phyloP scores from a whole-genome alignment of 2,329 filamentous ascomycete species.

The Fusarium staphyleae region DNA sequence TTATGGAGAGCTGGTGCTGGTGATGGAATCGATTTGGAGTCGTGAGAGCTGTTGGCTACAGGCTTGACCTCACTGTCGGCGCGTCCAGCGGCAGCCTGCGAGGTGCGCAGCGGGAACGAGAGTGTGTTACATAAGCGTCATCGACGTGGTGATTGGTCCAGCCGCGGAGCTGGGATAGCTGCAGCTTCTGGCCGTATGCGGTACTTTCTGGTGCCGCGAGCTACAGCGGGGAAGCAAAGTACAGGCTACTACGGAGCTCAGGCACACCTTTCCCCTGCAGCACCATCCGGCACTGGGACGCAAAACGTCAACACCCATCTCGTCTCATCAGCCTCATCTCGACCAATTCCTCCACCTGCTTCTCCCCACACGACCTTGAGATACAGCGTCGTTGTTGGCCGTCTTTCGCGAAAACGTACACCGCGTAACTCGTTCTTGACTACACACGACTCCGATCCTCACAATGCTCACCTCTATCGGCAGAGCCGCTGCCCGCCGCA shows the following conservation, averaged over 20 bases:
- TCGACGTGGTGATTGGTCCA: slow-evolving; percentile 43
- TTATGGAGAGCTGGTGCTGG: background rate
- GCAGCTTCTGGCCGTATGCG: slow-evolving; percentile 13
- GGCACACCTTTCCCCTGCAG: background rate
- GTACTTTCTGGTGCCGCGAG: slow-evolving; percentile 1
- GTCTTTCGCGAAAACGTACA: background rate
- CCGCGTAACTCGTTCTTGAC: background rate
- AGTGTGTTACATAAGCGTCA: slow-evolving; percentile 43
- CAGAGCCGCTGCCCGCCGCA: slow-evolving; percentile 49
- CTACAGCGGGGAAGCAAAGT: background rate
- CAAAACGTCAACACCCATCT: slow-evolving; percentile 32
- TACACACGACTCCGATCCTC: background rate
- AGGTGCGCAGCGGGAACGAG: slow-evolving; percentile 19
- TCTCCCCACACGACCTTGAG: slow-evolving; percentile 18
- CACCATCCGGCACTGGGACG: background rate
- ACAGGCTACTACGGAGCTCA: slow-evolving; percentile 21
- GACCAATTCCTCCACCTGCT: slow-evolving; percentile 3
- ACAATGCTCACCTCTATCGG: slow-evolving; percentile 54
- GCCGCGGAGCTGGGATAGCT: slow-evolving; percentile 26
- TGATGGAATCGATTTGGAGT: slow-evolving; percentile 27
- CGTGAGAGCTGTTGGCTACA: slow-evolving; percentile 18
- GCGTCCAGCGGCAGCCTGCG: slow-evolving; percentile 50
- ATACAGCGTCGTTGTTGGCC: slow-evolving; percentile 7
- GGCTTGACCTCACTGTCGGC: slow-evolving; percentile 41
- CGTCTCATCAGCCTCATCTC: slow-evolving; percentile 16